A percentile compares a stretch with the other conserved stretches of the same genome.
phyloP scores from a whole-genome alignment of 306 rosid genomes.

The Cicer judaicum region DNA sequence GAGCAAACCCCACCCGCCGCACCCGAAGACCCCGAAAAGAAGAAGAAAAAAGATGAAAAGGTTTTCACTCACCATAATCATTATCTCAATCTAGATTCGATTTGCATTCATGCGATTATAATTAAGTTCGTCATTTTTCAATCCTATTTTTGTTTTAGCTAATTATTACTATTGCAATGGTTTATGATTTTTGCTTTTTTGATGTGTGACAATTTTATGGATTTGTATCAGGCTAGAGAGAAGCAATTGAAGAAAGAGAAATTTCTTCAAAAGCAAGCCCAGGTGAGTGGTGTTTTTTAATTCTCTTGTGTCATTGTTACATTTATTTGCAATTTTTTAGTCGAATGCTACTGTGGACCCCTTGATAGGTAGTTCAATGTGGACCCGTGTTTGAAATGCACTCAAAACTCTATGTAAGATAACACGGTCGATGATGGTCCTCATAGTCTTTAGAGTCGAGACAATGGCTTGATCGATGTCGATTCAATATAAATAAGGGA shows the following conservation, averaged over 20 bases:
- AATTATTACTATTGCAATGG: background rate
- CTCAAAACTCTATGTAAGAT: no score
- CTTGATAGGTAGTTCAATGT: no score
- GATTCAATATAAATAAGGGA: no score
- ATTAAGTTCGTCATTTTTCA: background rate
- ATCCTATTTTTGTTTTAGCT: slow-evolving; percentile 1
- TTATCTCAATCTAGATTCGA: background rate
- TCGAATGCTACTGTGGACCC: no score
- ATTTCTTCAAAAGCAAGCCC: slow-evolving; percentile 71
- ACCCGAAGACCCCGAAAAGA: slow-evolving; percentile 85
- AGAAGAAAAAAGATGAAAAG: slow-evolving; percentile 95
- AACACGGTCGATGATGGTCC: no score
- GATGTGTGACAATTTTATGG: slow-evolving; percentile 11
- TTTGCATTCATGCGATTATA: background rate
- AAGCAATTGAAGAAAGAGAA: slow-evolving; percentile 87
- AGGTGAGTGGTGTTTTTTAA: slow-evolving; percentile 51
- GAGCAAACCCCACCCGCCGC: slow-evolving; percentile 47
- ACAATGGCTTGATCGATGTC: no score
- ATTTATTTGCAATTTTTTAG: slow-evolving; percentile 3
- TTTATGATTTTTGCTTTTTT: background rate
- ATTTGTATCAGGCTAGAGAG: slow-evolving; percentile 76
- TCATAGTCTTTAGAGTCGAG: no score
- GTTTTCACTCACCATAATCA: slow-evolving; percentile 33
- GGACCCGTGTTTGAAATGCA: no score
- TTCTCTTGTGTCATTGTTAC: slow-evolving; percentile 20